Percentiles rank a stretch among this genome's conserved stretches.
These are phyloP conservation scores for Pseudogymnoascus sp. DNA, from an alignment of 2,329 filamentous ascomycete species.

Conservation along the genomic window DNA sequence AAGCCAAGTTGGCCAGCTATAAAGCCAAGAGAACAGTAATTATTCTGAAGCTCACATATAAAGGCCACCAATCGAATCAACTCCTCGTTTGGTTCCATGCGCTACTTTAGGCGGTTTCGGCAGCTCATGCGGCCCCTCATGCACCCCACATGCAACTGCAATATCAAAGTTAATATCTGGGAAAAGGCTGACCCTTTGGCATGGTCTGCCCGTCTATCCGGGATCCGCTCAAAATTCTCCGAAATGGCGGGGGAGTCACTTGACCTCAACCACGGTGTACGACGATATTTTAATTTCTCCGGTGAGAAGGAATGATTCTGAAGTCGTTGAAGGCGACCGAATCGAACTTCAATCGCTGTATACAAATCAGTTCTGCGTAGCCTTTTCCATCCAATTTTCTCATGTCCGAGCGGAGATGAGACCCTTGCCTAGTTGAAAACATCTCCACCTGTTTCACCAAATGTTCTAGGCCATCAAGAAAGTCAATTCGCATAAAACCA, in stretches of 20 bases:
- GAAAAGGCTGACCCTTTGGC: neutral
- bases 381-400: neutral
- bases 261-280: neutral
- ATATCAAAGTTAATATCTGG: slow-evolving; percentile 2
- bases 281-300: neutral
- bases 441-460: neutral
- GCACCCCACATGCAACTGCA: neutral
- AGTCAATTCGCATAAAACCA: neutral
- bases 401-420: neutral
- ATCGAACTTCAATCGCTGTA: neutral
- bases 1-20: neutral
- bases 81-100: neutral
- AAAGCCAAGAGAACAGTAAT: neutral
- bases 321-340: neutral
- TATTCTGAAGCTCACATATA: neutral
- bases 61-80: neutral
- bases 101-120: neutral
- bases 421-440: neutral
- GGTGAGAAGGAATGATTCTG: neutral
- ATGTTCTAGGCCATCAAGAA: neutral
- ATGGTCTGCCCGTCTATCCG: neutral
- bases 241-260: slow-evolving; percentile 1
- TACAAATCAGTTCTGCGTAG: neutral
- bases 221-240: neutral
- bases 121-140: neutral